These are phyloP conservation scores for Colletotrichum costaricense DNA, from an alignment of 2,329 filamentous ascomycete genomes.

Conservation along the genomic window DNA sequence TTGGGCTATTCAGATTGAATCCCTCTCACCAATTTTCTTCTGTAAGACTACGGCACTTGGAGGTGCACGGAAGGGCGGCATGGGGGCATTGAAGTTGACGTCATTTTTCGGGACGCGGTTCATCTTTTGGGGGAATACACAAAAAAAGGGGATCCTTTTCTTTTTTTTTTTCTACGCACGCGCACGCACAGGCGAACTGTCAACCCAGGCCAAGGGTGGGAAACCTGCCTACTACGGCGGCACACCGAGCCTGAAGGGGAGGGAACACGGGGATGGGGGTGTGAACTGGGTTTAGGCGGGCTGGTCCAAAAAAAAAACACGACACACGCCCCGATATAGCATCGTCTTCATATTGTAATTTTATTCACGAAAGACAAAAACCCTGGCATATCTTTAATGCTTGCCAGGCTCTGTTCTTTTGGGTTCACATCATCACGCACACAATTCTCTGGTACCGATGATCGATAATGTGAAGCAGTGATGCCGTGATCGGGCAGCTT, in stretches of 20 bases:
- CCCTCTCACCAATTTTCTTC: background rate
- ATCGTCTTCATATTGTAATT: slow-evolving; percentile 33
- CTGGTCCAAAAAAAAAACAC: background rate
- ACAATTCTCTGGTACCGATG: background rate
- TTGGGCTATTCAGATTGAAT: background rate
- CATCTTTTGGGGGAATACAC: background rate
- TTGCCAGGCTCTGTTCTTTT: background rate
- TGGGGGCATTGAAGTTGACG: background rate
- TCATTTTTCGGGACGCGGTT: background rate
- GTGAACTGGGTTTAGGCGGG: slow-evolving; percentile 1
- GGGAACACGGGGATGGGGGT: background rate
- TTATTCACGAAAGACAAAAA: slow-evolving; percentile 11
- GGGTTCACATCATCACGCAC: background rate
- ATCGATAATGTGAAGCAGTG: background rate
- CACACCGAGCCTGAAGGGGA: background rate
- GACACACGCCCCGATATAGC: background rate
- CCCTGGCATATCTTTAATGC: background rate
- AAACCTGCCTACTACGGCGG: background rate
- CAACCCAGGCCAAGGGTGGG: background rate
- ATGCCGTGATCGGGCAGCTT: background rate
- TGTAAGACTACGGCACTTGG: background rate
- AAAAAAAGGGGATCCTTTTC: slow-evolving; percentile 2
- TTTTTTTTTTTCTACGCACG: background rate
- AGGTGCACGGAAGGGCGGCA: background rate
- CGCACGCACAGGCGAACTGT: slow-evolving; percentile 28